Evolutionary conservation across 305 asterid genomes (phyloP), one percentile per base, ranked within the genome.

Genomic region (Stenogyne calaminthoides): DNA sequence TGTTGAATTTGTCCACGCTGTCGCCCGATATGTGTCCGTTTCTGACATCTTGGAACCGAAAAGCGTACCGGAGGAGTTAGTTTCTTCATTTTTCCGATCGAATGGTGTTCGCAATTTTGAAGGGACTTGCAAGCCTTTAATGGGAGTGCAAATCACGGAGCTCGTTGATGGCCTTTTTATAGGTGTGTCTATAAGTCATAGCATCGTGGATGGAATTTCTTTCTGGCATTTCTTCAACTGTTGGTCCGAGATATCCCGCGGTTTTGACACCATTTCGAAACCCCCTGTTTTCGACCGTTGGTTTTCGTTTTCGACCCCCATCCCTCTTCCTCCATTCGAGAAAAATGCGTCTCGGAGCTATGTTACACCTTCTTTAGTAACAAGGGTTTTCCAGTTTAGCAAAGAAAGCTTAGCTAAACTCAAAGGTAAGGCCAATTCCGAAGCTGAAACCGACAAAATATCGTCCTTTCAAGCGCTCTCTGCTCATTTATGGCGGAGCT

Each of bases 181-280:
- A 8, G 83, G 71, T 2, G 74, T 82, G 64, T 46, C 87, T 6
- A 80, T 75, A 4, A 88, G 84, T 63, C 89, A 84, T 8, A 74
- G 51, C 52, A 69, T 83, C 0, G 70, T 58, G 0, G 91, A 88
- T 14, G 91, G 88, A 11, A 52, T 80, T 0, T 80, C 89, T 0
- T 83, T 83, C 58, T 88, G 87, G 93, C 86, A 84, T 72, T 86
- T 88, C 80, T 52, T 86, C 76, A 84, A 80, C 70, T 88, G 85
- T 2, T 88, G 93, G 91, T 78, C 91, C 1, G 88, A 86, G 37
- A 74, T 88, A 9, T 74, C 88, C 0, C 79, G 85, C 0, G 86
- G 91, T 0, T 14, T 6, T 0, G 51, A 59, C 7, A 14, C 54
- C 2, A 55, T 78, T 0, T 82, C 76, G 0, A 82, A 78, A 55